Evolutionary conservation across 1,139 yeast species (phyloP).

Genomic region (Sugiyamaella sp.): DNA sequence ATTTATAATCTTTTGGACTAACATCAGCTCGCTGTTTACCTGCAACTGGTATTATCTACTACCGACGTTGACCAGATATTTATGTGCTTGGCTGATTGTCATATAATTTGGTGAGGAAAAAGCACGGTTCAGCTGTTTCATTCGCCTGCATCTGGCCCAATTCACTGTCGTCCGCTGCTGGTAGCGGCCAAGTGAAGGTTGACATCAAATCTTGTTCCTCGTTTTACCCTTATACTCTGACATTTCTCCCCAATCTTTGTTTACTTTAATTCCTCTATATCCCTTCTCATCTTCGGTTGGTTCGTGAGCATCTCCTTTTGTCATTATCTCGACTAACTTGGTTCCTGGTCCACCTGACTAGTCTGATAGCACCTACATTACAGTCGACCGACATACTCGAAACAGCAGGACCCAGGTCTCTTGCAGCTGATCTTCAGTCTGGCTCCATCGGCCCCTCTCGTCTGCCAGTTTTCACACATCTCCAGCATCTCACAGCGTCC

Average conservation of each 20-base stretch:
- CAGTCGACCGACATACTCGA: neutral
- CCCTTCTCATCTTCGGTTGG: neutral
- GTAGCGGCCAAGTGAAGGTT: neutral
- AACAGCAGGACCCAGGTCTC: neutral
- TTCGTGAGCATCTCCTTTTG: neutral
- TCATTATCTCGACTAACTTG: neutral
- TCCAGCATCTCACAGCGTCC: neutral
- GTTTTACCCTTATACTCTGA: neutral
- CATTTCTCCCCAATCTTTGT: neutral
- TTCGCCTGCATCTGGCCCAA: neutral
- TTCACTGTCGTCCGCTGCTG: neutral
- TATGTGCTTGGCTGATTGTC: too few relatives aligned
- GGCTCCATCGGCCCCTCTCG: neutral
- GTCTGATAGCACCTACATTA: neutral
- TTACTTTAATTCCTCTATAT: neutral
- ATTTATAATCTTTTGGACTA: too few relatives aligned
- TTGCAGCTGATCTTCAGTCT: neutral
- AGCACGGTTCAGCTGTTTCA: neutral
- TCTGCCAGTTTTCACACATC: neutral
- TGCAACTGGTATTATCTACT: neutral
- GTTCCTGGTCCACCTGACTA: too few relatives aligned
- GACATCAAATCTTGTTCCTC: neutral
- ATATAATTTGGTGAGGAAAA: too few relatives aligned
- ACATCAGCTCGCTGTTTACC: too few relatives aligned
- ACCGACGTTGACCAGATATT: too few relatives aligned